phyloP scores from a whole-genome alignment of 306 rosid species.

The Quercus suber region DNA sequence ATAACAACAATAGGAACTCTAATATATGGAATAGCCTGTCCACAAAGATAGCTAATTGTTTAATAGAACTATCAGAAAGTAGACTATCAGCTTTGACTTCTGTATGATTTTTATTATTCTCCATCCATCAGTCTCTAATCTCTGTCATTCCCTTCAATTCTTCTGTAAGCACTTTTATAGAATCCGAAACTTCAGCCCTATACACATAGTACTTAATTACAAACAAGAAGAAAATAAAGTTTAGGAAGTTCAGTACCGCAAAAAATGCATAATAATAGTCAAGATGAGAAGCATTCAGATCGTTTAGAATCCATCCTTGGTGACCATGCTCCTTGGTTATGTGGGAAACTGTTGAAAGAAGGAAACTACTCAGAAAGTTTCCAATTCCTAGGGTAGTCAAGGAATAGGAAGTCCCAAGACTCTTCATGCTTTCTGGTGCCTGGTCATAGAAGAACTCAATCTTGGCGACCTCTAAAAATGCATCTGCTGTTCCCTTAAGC shows the following conservation, averaged over 20 bases:
- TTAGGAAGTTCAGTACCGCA: constrained; percentile 28
- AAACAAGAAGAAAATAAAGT: constrained; percentile 32
- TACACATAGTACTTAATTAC: constrained; percentile 53
- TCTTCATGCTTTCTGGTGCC: constrained; percentile 85
- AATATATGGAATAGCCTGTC: not conserved
- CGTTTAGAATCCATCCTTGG: constrained; percentile 76
- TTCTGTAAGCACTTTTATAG: constrained; percentile 56
- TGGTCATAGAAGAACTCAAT: constrained; percentile 92
- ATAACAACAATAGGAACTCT: not conserved
- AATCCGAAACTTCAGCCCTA: constrained; percentile 75
- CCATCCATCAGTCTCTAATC: not conserved
- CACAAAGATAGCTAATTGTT: not conserved
- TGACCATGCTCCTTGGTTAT: constrained; percentile 53
- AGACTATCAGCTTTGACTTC: not conserved
- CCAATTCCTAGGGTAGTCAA: constrained; percentile 80
- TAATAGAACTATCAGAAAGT: not conserved
- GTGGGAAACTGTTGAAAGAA: constrained; percentile 63
- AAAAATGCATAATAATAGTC: constrained; percentile 85
- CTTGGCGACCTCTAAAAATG: constrained; percentile 74
- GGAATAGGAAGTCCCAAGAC: constrained; percentile 75
- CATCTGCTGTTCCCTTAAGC: constrained; percentile 76
- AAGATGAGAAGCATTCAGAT: constrained; percentile 77
- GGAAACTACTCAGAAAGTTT: constrained; percentile 70
- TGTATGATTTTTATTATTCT: not conserved
- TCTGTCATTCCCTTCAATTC: constrained; percentile 50